Evolutionary conservation across 345 rosid species (phyloP).

Genomic region (Cardamine resedifolia): DNA sequence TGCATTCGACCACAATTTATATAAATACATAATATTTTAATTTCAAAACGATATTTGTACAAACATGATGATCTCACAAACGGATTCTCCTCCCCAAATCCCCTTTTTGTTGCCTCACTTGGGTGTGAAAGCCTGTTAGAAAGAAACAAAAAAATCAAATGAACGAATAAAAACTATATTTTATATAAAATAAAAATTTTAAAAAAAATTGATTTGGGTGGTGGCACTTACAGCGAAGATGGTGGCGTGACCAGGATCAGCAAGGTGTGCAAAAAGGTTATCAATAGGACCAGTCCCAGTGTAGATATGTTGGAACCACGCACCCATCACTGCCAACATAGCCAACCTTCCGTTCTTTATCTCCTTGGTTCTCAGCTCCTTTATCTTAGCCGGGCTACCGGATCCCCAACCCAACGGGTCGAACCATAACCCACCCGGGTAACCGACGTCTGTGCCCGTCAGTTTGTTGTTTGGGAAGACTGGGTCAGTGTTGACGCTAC

Average conservation of each 20-base stretch:
- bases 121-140: slow-evolving; percentile 82
- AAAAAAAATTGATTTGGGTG: neutral
- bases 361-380: slow-evolving; percentile 94
- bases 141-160: too few relatives aligned
- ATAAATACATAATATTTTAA: slow-evolving; percentile 32
- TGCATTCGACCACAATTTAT: slow-evolving; percentile 35
- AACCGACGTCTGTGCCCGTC: slow-evolving; percentile 93
- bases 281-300: slow-evolving; percentile 97
- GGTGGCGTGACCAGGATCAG: slow-evolving; percentile 97
- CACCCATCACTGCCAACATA: slow-evolving; percentile 99
- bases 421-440: slow-evolving; percentile 99
- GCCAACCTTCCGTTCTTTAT: slow-evolving; percentile 95
- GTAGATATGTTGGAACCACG: slow-evolving; percentile 99
- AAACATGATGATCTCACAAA: slow-evolving; percentile 40
- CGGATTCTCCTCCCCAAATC: slow-evolving; percentile 7
- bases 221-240: slow-evolving; percentile 69
- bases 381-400: slow-evolving; percentile 76
- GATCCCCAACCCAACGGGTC: slow-evolving; percentile 97
- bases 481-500: slow-evolving; percentile 94
- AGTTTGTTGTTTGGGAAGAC: slow-evolving; percentile 97
- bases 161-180: too few relatives aligned
- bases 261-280: slow-evolving; percentile 93
- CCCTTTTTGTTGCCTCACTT: slow-evolving; percentile 44
- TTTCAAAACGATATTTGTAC: slow-evolving; percentile 39
- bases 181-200: too few relatives aligned